phyloP scores from a whole-genome alignment of 768 basidiomycete species.

The Russula vinacea region DNA sequence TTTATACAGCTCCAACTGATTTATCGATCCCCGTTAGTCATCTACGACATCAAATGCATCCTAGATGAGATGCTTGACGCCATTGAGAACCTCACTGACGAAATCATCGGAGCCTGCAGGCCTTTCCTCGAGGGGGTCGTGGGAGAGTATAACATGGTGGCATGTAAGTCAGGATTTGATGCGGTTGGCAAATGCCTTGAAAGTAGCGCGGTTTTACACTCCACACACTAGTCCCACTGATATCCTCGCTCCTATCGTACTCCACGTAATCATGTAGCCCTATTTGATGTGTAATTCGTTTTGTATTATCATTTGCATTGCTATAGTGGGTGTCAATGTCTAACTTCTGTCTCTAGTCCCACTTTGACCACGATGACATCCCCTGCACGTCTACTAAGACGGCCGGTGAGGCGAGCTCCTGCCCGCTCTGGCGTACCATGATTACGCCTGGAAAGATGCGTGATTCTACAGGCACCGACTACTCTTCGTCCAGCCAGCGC shows the following conservation, averaged over 20 bases:
- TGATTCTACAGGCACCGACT: constrained; percentile 15
- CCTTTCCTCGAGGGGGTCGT: constrained; percentile 38
- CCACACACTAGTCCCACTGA: constrained; percentile 32
- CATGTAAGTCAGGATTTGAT: constrained; percentile 33
- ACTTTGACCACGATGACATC: not conserved
- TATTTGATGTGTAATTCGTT: constrained; percentile 29
- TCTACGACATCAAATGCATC: constrained; percentile 60
- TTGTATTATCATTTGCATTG: constrained; percentile 31
- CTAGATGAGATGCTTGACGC: constrained; percentile 50
- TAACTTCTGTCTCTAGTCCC: constrained; percentile 15
- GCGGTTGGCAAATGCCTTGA: constrained; percentile 30
- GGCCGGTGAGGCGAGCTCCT: not conserved
- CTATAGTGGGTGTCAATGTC: constrained; percentile 27
- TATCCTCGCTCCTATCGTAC: constrained; percentile 36
- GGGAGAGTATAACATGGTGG: constrained; percentile 29
- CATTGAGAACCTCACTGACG: constrained; percentile 50
- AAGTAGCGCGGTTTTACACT: constrained; percentile 31
- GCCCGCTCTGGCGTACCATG: constrained; percentile 1
- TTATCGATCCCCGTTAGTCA: constrained; percentile 40
- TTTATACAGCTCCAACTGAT: constrained; percentile 1
- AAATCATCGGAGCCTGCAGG: constrained; percentile 42
- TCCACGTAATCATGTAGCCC: constrained; percentile 29
- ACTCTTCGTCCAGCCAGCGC: constrained; percentile 66
- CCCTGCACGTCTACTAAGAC: not conserved
- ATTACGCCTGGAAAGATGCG: not conserved